Evolutionary conservation across 306 rosid species (phyloP).

Genomic region (Amphicarpaea edgeworthii): DNA sequence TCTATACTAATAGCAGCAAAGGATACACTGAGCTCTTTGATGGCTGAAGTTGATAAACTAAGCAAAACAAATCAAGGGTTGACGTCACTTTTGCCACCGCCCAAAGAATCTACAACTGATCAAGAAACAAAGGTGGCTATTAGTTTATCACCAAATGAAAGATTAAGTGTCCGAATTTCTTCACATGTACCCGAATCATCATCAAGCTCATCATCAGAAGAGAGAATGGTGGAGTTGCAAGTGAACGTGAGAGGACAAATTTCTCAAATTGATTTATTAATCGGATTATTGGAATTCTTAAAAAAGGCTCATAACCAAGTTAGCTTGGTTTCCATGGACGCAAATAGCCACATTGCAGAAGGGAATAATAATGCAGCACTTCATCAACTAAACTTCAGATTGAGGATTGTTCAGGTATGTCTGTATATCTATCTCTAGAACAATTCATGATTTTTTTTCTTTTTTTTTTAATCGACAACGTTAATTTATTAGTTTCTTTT

Average conservation of each 20-base stretch:
- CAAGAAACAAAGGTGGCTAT: conserved; percentile 34
- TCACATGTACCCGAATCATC: conserved; percentile 52
- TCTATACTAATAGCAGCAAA: conserved; percentile 74
- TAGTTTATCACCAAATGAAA: conserved; percentile 52
- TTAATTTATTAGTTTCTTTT: no score
- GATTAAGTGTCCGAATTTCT: conserved; percentile 56
- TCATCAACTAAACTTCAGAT: conserved; percentile 64
- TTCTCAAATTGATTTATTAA: conserved; percentile 56
- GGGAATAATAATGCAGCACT: conserved; percentile 39
- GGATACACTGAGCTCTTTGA: conserved; percentile 65
- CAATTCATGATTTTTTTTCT: no score
- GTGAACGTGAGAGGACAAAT: conserved; percentile 62
- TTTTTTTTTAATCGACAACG: no score
- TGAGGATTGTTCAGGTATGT: conserved; percentile 78
- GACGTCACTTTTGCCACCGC: conserved; percentile 44
- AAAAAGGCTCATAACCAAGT: conserved; percentile 55
- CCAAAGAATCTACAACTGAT: conserved; percentile 37
- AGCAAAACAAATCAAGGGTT: conserved; percentile 60
- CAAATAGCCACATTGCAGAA: conserved; percentile 56
- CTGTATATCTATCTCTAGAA: background rate
- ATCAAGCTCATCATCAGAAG: conserved; percentile 64
- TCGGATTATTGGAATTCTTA: conserved; percentile 73
- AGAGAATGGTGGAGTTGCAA: conserved; percentile 61
- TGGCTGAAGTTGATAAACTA: conserved; percentile 64
- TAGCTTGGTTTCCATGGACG: conserved; percentile 68